Conservation (phyloP, 1,139 yeast species). For the Geotrichum europaeum region DNA sequence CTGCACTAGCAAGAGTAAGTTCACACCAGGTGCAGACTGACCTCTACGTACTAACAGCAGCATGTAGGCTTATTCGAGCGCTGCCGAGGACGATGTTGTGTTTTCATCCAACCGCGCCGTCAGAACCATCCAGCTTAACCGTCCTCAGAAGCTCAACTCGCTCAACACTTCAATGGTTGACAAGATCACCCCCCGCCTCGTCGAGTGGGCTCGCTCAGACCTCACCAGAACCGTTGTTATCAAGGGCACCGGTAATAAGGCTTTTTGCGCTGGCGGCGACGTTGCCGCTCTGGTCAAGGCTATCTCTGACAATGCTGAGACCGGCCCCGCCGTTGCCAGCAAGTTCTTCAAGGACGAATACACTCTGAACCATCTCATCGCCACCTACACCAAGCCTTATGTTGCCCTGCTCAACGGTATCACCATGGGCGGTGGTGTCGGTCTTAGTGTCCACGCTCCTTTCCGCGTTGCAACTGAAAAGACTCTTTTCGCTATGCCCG, state of each 20-base stretch:
- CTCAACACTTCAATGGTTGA: constrained; percentile 72
- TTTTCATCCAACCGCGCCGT: constrained; percentile 60
- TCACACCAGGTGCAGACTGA: neutral
- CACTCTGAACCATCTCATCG: constrained; percentile 68
- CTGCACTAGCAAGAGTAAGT: neutral
- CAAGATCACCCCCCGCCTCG: constrained; percentile 65
- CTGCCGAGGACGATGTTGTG: constrained; percentile 47
- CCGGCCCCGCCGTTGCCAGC: constrained; percentile 40
- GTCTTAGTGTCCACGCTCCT: constrained; percentile 83
- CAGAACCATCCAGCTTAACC: constrained; percentile 73
- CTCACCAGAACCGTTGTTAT: constrained; percentile 61
- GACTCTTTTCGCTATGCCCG: constrained; percentile 96
- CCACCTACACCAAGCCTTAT: constrained; percentile 79
- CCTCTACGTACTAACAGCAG: neutral
- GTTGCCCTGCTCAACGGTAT: constrained; percentile 85
- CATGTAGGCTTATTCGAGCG: constrained; percentile 1
- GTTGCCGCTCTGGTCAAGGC: constrained; percentile 63
- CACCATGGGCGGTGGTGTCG: constrained; percentile 98
- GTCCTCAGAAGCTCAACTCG: constrained; percentile 82
- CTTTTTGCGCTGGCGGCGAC: constrained; percentile 78
- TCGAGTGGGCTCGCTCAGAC: constrained; percentile 68
- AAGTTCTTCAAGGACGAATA: constrained; percentile 78
- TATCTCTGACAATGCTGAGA: constrained; percentile 41
- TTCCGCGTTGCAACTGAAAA: constrained; percentile 87
- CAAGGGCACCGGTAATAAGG: constrained; percentile 53